Evolutionary conservation across 2,329 filamentous ascomycete genomes (phyloP), one percentile per base, ranked within the genome.

Genomic region (Fusarium subtropicale): DNA sequence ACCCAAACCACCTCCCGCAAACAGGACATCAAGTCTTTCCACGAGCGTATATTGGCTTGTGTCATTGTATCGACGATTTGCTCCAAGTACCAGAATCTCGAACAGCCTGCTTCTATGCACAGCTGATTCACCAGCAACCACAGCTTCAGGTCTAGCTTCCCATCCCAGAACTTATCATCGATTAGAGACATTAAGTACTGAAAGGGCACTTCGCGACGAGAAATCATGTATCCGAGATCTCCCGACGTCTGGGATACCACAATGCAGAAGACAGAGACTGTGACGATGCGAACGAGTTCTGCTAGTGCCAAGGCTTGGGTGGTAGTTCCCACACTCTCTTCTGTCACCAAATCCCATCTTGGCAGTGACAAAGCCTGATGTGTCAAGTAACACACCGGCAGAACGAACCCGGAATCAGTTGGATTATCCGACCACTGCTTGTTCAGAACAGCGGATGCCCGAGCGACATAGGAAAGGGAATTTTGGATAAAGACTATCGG

Each of bases 61-160:
- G 18, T 8, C 57, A 69, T 60, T 3, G 48, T 41, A 4, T 36
- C 22, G 0, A 24, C 39, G 13, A 73, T 58, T 42, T 61, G 33
- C 12, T 55, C 54, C 18, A 72, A 5, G 15, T 58, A 62, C 67
- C 69, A 71, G 0, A n/a, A 1, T 22, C 62, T 63, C 3, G 20
- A 26, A n/a, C 18, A n/a, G 3, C 56, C 47, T 13, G 26, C 41
- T 10, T 67, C 56, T 26, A 64, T 52, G 5, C 63, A 53, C 3
- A 36, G 16, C 10, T 69, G 67, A 3, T 71, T 46, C 0, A 60
- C 60, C 11, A 74, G 20, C 4, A 65, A 53, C 69, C 69, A 74
- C 5, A 72, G 12, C 41, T 46, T 57, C 6, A 72, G 7, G 0
- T 68, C 34, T 1, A 58, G 51, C 13, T 45, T 60, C 1, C 44